Conservation (phyloP, 805 yeast genomes). For the Candida mattraensis region DNA sequence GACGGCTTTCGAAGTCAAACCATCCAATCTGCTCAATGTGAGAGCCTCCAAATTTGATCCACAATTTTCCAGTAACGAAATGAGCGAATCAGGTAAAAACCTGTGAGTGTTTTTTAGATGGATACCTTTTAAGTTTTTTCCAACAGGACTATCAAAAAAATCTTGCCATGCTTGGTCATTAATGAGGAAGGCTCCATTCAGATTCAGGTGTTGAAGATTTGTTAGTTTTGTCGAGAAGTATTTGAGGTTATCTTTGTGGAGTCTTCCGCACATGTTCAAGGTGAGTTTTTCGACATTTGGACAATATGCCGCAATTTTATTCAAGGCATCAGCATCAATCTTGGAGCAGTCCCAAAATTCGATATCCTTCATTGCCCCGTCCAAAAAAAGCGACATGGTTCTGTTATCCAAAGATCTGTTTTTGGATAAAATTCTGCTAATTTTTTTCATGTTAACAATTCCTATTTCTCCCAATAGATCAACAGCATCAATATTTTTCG, state of each 20-base stretch:
- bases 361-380: slow-evolving; percentile 52
- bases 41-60: slow-evolving; percentile 56
- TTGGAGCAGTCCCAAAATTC: slow-evolving; percentile 94
- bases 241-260: slow-evolving; percentile 71
- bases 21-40: slow-evolving; percentile 69
- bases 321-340: slow-evolving; percentile 61
- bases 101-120: slow-evolving; percentile 82
- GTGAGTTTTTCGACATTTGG: slow-evolving; percentile 68
- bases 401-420: slow-evolving; percentile 76
- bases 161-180: slow-evolving; percentile 74
- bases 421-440: slow-evolving; percentile 73
- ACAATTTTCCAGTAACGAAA: slow-evolving; percentile 60
- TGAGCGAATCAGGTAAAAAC: slow-evolving; percentile 65
- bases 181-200: slow-evolving; percentile 90
- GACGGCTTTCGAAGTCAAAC: slow-evolving; percentile 54
- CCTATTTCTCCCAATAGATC: slow-evolving; percentile 91
- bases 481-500: slow-evolving; percentile 67
- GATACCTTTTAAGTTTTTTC: slow-evolving; percentile 54
- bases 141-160: slow-evolving; percentile 58
- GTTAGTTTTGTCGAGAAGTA: slow-evolving; percentile 62
- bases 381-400: slow-evolving; percentile 73
- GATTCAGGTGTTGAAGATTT: slow-evolving; percentile 51
- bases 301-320: slow-evolving; percentile 72
- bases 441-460: slow-evolving; percentile 61
- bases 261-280: slow-evolving; percentile 89